Conservation (phyloP, 2,329 filamentous ascomycete species). For the Coniochaeta sp. region DNA sequence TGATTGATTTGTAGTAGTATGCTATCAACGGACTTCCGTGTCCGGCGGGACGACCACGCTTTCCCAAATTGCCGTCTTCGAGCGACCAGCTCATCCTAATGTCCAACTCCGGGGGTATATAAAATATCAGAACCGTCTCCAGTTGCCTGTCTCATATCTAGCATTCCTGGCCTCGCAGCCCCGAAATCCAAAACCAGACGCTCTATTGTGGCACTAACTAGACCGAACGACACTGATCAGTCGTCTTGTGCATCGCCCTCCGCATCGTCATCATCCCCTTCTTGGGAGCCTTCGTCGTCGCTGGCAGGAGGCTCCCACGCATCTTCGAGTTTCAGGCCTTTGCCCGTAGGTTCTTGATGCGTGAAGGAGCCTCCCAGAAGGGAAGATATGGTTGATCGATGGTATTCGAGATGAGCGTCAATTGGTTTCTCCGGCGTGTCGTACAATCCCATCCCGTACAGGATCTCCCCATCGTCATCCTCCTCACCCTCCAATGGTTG, state of each 20-base stretch:
- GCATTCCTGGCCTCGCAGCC: not conserved
- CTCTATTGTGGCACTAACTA: not conserved
- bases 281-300: constrained; percentile 49
- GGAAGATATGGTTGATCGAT: constrained; percentile 45
- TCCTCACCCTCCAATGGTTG: constrained; percentile 31
- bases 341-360: constrained; percentile 45
- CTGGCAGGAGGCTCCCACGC: constrained; percentile 65
- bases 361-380: constrained; percentile 44
- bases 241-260: constrained; percentile 25
- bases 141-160: constrained; percentile 3
- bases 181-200: not conserved
- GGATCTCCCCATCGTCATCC: constrained; percentile 56
- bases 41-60: not conserved
- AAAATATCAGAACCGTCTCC: not conserved
- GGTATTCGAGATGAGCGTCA: constrained; percentile 44
- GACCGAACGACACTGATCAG: constrained; percentile 4
- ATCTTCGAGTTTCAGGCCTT: constrained; percentile 74
- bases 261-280: constrained; percentile 34
- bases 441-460: constrained; percentile 79
- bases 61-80: not conserved
- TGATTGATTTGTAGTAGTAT: not conserved
- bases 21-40: not conserved
- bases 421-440: constrained; percentile 56
- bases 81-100: not conserved
- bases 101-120: not conserved